Conservation (phyloP, 495 filamentous ascomycete species). For the Aspergillus sclerotioniger region DNA sequence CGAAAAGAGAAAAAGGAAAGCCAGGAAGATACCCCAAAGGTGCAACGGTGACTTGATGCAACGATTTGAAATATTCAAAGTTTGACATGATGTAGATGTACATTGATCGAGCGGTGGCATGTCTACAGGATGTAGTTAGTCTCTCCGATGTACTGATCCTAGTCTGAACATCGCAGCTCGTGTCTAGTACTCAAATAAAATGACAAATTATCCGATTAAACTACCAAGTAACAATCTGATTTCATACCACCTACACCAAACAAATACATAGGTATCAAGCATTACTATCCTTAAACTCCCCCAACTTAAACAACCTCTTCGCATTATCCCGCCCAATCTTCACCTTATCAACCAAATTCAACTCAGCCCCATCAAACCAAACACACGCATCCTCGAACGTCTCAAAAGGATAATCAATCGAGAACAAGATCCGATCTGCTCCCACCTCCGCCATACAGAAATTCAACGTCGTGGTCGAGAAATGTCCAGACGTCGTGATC, state of each 20-base stretch:
- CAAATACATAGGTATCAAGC: constrained; percentile 19
- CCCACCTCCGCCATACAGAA: constrained; percentile 47
- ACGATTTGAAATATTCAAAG: too few relatives aligned
- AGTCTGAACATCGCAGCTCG: too few relatives aligned
- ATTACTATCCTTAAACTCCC: constrained; percentile 39
- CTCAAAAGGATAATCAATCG: constrained; percentile 54
- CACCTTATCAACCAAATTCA: constrained; percentile 42
- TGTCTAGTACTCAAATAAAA: too few relatives aligned
- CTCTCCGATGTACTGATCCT: too few relatives aligned
- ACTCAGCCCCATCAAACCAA: constrained; percentile 53
- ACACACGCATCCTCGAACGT: constrained; percentile 51
- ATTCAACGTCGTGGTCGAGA: constrained; percentile 53
- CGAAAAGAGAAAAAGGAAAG: constrained; percentile 1
- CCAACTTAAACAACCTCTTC: constrained; percentile 51
- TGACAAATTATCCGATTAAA: neutral
- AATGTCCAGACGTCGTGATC: constrained; percentile 64
- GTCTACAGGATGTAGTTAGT: too few relatives aligned
- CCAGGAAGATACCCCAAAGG: neutral
- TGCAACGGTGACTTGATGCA: neutral
- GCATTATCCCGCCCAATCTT: constrained; percentile 55
- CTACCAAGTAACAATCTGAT: neutral
- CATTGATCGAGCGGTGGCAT: too few relatives aligned
- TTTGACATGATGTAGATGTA: too few relatives aligned
- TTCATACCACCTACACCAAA: neutral
- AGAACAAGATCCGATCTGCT: constrained; percentile 46